Conservation (phyloP, 2,329 filamentous ascomycete species). For the Penicillium occitanis region DNA sequence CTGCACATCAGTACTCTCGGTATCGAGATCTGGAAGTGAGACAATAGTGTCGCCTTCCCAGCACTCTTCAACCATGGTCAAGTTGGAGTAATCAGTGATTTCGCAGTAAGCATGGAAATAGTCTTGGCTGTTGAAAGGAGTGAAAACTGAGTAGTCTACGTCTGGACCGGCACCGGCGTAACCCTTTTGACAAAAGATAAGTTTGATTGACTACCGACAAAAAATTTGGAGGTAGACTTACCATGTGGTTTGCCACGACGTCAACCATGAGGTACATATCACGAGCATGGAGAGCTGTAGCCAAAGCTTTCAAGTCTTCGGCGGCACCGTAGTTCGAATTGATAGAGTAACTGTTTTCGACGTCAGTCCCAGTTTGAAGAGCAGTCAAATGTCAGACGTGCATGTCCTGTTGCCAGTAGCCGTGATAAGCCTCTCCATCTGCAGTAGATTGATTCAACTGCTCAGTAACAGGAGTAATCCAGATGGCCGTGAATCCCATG, state of each 20-base stretch:
- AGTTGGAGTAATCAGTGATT: constrained; percentile 54
- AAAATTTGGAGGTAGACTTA: constrained; percentile 4
- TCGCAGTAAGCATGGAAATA: constrained; percentile 63
- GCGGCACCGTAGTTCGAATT: constrained; percentile 61
- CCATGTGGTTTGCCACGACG: constrained; percentile 59
- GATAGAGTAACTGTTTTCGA: constrained; percentile 45
- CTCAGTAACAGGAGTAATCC: constrained; percentile 49
- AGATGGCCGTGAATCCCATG: constrained; percentile 52
- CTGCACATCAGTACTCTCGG: constrained; percentile 52
- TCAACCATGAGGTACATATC: constrained; percentile 64
- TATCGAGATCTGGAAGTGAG: constrained; percentile 63
- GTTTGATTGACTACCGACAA: not conserved
- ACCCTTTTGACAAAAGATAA: constrained; percentile 25
- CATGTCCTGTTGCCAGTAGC: constrained; percentile 54
- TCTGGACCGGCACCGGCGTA: constrained; percentile 49
- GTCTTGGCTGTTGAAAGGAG: constrained; percentile 55
- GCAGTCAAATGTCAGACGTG: constrained; percentile 21
- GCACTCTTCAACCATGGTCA: constrained; percentile 50
- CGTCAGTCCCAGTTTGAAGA: not conserved
- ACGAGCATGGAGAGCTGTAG: constrained; percentile 55
- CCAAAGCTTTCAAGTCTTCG: constrained; percentile 59
- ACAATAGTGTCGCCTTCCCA: constrained; percentile 57
- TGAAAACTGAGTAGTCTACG: constrained; percentile 55
- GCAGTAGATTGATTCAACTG: constrained; percentile 38
- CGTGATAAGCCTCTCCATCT: constrained; percentile 49